Base-by-base conservation (phyloP, 208 protist species). In the Borovskyia barvae region DNA sequence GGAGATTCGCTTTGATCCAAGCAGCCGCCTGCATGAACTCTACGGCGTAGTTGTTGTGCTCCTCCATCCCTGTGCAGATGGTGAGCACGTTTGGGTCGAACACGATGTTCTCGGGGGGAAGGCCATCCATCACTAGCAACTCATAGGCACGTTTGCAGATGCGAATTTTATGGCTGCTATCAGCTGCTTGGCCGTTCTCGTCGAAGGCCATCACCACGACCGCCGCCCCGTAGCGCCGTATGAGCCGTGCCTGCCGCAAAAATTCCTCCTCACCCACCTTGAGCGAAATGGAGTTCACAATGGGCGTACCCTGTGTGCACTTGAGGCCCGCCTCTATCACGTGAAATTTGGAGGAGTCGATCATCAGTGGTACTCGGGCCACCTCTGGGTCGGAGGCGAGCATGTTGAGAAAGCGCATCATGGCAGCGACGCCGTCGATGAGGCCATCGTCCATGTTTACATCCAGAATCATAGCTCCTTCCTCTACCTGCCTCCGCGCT, bases 1-100 rank as follows among this genome's bases (percentile, higher is more conserved):
- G 92, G 30, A 93, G 66, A 32, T 77, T 72, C 20, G 25, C 45
- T 65, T 97, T 97, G 63, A 99, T 97, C 48, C 54, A 74, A 53
- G 70, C 71, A 20, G 74, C 85, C 5, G 94, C 87, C 28, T 98
- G 67, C 59, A 99, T 93, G 61, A 99, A 98, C 53, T 98, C 91
- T 8, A 98, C 62, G 24, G 52, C 97, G 75, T 99, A 98, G 73
- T 94, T 94, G 78, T 98, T 98, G 82, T 98, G 97, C 80, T 98
- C 96, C 56, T 95, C 95, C 43, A 98, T 92, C 45, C 97, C 97
- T 1, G 97, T 99, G 50, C 80, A 92, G 66, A 99, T 98, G 14
- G 97, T 98, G 5, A 99, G 77, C 56, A 99, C 96, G 76, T 98
- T 98, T n/a, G 95, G 94, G 72, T 99, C 97, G 60, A 99, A 99